Conservation (phyloP, 2,329 filamentous ascomycete genomes). For the Pseudocercospora macadamiae region DNA sequence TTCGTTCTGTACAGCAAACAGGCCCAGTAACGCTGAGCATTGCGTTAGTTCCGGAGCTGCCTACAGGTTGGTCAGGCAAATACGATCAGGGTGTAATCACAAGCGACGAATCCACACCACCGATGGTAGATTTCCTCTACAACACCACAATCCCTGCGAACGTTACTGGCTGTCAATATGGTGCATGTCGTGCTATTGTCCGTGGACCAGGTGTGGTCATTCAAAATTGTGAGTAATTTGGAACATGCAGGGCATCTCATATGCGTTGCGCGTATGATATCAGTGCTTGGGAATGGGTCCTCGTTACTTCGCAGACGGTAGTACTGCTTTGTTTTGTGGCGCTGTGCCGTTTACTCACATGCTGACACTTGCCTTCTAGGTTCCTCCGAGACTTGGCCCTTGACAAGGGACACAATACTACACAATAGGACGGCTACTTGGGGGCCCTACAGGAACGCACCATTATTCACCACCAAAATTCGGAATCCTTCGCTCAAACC, state of each 20-base stretch:
- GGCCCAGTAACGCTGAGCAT: background rate
- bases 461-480: constrained; percentile 7
- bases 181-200: background rate
- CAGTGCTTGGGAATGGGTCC: too few relatives aligned
- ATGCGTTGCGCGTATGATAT: too few relatives aligned
- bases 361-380: too few relatives aligned
- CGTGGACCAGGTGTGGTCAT: constrained; percentile 3
- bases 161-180: constrained; percentile 8
- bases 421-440: constrained; percentile 5
- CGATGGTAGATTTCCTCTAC: background rate
- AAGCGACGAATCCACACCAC: background rate
- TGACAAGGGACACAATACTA: background rate
- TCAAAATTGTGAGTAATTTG: too few relatives aligned
- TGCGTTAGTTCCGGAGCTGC: background rate
- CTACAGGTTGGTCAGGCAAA: constrained; percentile 1
- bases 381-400: constrained; percentile 4
- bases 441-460: constrained; percentile 5
- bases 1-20: background rate
- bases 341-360: too few relatives aligned
- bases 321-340: too few relatives aligned
- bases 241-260: too few relatives aligned
- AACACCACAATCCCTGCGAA: constrained; percentile 13
- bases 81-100: background rate
- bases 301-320: too few relatives aligned
- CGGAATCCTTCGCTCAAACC: background rate